Evolutionary conservation across 2,329 filamentous ascomycete genomes (phyloP).

Genomic region (Fusarium floridanum): DNA sequence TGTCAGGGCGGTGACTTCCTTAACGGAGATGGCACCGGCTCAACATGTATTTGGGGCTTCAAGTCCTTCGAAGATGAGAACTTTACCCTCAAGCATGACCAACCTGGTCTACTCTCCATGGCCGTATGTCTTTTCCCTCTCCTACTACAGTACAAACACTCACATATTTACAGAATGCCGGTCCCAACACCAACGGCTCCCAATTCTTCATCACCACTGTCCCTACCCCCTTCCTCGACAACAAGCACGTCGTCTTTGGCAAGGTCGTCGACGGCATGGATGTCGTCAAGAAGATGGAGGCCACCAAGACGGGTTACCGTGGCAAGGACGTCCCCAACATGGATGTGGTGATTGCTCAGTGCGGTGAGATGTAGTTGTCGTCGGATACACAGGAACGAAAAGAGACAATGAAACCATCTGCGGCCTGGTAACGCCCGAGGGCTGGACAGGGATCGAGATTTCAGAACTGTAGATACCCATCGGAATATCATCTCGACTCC

Average conservation of each 20-base stretch:
- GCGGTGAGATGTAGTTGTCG: constrained; percentile 86
- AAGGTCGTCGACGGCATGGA: constrained; percentile 92
- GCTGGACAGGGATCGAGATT: constrained; percentile 19
- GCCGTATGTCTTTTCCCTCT: constrained; percentile 72
- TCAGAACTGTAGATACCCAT: constrained; percentile 37
- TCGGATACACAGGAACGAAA: background rate
- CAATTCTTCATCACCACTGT: constrained; percentile 98
- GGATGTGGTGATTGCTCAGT: constrained; percentile 87
- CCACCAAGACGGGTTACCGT: constrained; percentile 81
- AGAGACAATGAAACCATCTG: background rate
- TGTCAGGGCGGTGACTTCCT: constrained; percentile 97
- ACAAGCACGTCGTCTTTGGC: constrained; percentile 96
- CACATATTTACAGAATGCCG: constrained; percentile 75
- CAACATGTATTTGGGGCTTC: constrained; percentile 87
- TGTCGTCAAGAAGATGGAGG: constrained; percentile 91
- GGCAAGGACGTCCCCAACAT: constrained; percentile 85
- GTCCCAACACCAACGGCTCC: constrained; percentile 91
- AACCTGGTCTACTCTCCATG: constrained; percentile 89
- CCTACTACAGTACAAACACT: background rate
- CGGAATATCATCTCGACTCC: constrained; percentile 24
- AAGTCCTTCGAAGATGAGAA: constrained; percentile 92
- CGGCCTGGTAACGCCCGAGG: constrained; percentile 8
- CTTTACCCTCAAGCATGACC: constrained; percentile 83
- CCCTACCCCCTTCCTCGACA: constrained; percentile 87
- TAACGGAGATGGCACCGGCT: constrained; percentile 92